Evolutionary conservation across 2,329 filamentous ascomycete genomes (phyloP).

Genomic region (Sporothrix protearum): DNA sequence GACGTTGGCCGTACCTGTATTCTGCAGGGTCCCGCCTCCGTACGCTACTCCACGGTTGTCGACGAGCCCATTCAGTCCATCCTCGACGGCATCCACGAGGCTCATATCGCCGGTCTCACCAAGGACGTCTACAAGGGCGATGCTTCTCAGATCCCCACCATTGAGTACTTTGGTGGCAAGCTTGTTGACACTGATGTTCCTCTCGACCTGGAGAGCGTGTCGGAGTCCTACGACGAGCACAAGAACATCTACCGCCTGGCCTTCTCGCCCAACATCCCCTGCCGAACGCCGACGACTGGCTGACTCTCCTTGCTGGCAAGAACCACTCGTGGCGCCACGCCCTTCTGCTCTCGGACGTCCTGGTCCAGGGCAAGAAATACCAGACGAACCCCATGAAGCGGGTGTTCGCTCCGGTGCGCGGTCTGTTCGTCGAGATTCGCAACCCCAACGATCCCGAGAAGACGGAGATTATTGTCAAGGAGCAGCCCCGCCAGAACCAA

Average conservation of each 20-base stretch:
- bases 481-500: constrained; percentile 81
- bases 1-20: constrained; percentile 96
- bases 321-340: constrained; percentile 92
- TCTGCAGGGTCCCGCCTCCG: constrained; percentile 89
- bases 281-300: constrained; percentile 78
- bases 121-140: constrained; percentile 76
- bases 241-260: constrained; percentile 85
- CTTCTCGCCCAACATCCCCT: constrained; percentile 68
- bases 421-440: constrained; percentile 83
- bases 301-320: constrained; percentile 79
- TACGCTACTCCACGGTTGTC: constrained; percentile 80
- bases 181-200: constrained; percentile 69
- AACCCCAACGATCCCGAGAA: constrained; percentile 77
- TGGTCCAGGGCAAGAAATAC: constrained; percentile 94
- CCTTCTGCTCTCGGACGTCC: constrained; percentile 86
- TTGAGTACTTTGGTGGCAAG: constrained; percentile 95
- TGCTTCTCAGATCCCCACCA: constrained; percentile 69
- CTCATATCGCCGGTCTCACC: constrained; percentile 77
- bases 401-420: constrained; percentile 80
- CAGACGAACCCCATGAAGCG: constrained; percentile 94
- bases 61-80: constrained; percentile 96
- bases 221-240: constrained; percentile 70
- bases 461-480: constrained; percentile 81
- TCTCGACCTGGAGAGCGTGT: constrained; percentile 74
- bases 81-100: constrained; percentile 81